Base-by-base conservation (phyloP, 2,329 filamentous ascomycete genomes). In the Cladobotryum mycophilum region DNA sequence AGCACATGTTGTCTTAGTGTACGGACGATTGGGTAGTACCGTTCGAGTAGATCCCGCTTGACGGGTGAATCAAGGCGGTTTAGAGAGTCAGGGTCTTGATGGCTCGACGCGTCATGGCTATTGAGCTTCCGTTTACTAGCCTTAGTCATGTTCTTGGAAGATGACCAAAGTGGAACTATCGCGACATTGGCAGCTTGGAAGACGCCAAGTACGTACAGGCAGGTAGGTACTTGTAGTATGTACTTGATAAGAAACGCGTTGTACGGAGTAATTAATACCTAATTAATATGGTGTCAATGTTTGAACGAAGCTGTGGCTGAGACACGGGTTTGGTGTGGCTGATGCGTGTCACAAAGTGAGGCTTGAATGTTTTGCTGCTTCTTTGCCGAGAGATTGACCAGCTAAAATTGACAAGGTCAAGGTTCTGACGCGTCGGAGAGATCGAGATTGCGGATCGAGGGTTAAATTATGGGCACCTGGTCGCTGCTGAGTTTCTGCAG, bases 1-100 rank as follows among this genome's bases (percentile, higher is more conserved):
- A 91, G 71, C 37, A 91, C 71, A 69, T 89, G 88, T 52, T 85
- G 75, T 59, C 89, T 82, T 51, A 96, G 71, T 0, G 83, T 83
- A 49, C 81, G 66, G 12, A 90, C 77, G 43, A 76, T 68, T 7
- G 76, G 69, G 67, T 90, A 95, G 68, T 85, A 87, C 54, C 79
- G 77, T 42, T 75, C 75, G 51, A 95, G 74, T 34, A 93, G 76
- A 48, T 81, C 80, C 62, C 89, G 84, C 59, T 59, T 70, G 44
- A 68, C 59, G 14, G 61, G 55, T 41, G 58, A 55, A 17, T 58
- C 48, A 45, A 33, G 45, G 3, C n/a, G 38, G n/a, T n/a, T 15
- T 41, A 22, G 34, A 45, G 41, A 53, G 15, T 8, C 30, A 11
- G 13, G 11, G 11, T 18, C 45, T 8, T 20, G 40, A 42, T 47